Percentiles rank a stretch among this genome's conserved stretches.
Conservation (phyloP, 2,329 filamentous ascomycete species). For the Trichoderma arundinaceum region DNA sequence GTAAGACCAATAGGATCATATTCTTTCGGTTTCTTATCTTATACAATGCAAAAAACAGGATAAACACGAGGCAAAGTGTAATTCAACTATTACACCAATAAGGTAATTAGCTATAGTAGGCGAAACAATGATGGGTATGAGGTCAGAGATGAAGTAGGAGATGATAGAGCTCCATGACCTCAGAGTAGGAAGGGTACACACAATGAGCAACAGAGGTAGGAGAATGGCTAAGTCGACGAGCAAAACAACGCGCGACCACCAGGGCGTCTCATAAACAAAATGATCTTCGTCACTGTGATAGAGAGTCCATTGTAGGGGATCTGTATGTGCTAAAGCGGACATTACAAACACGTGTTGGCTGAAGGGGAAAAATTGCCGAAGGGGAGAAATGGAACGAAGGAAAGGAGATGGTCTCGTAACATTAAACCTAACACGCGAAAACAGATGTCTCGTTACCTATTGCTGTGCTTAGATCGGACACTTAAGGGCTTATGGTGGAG, state of each 20-base stretch:
- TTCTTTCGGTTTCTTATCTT: conserved; percentile 60
- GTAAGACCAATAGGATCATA: conserved; percentile 52
- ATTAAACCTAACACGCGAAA: no score
- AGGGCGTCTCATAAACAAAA: conserved; percentile 14
- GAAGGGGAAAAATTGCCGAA: no score
- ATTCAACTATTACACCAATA: conserved; percentile 45
- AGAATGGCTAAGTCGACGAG: conserved; percentile 53
- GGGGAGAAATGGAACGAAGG: no score
- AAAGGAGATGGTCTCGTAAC: no score
- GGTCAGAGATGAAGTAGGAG: no score
- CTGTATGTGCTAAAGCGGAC: background rate
- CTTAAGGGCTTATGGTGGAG: no score
- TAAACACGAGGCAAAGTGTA: conserved; percentile 60
- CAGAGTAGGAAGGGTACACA: conserved; percentile 40
- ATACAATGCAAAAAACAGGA: conserved; percentile 61
- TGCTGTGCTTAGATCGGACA: no score
- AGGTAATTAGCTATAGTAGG: background rate
- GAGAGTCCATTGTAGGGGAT: conserved; percentile 18
- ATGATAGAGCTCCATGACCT: no score
- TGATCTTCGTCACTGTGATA: conserved; percentile 17
- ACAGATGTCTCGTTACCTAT: no score
- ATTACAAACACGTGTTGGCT: background rate
- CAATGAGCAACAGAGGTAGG: conserved; percentile 51
- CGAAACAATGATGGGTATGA: background rate
- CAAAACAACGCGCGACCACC: conserved; percentile 48